Evolutionary conservation across 352 stramenopile species (phyloP).

Genomic region (Phytophthora nicotianae): DNA sequence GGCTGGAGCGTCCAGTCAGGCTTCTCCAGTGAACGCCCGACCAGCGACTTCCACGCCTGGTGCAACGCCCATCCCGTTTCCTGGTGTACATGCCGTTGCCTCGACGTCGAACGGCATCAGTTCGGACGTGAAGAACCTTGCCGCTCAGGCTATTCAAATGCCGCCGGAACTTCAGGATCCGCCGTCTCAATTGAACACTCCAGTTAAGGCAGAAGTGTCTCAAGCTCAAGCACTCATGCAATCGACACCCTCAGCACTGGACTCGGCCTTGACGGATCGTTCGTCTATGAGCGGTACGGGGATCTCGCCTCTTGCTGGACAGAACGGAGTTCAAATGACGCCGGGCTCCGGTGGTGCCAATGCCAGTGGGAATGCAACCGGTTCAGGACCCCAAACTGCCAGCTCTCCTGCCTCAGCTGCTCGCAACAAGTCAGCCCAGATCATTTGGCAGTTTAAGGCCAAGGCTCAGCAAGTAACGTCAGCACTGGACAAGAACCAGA

Average conservation of each 20-base stretch:
- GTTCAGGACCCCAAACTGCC: constrained; percentile 12
- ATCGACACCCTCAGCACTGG: constrained; percentile 42
- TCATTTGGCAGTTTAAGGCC: constrained; percentile 82
- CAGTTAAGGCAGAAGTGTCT: constrained; percentile 38
- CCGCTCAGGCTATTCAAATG: constrained; percentile 79
- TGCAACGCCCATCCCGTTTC: constrained; percentile 62
- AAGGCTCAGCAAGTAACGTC: constrained; percentile 83
- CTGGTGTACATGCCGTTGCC: constrained; percentile 51
- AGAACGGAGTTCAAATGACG: constrained; percentile 27
- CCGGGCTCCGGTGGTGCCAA: constrained; percentile 12
- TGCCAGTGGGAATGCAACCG: constrained; percentile 15
- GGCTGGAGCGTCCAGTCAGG: constrained; percentile 29
- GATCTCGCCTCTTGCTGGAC: constrained; percentile 37
- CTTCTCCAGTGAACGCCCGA: constrained; percentile 25
- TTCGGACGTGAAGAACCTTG: constrained; percentile 26
- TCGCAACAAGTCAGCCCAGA: constrained; percentile 78
- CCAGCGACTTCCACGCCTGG: constrained; percentile 22
- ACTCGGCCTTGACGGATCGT: constrained; percentile 54
- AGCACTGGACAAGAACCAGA: constrained; percentile 79
- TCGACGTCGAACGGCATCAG: constrained; percentile 15
- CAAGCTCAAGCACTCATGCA: constrained; percentile 37
- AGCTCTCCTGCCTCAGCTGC: constrained; percentile 34
- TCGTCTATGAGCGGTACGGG: constrained; percentile 41
- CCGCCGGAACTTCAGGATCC: constrained; percentile 69
- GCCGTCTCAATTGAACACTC: constrained; percentile 35